Evolutionary conservation across 495 filamentous ascomycete genomes (phyloP), one percentile per base, ranked within the genome.

Genomic region (Aspergillus steynii): DNA sequence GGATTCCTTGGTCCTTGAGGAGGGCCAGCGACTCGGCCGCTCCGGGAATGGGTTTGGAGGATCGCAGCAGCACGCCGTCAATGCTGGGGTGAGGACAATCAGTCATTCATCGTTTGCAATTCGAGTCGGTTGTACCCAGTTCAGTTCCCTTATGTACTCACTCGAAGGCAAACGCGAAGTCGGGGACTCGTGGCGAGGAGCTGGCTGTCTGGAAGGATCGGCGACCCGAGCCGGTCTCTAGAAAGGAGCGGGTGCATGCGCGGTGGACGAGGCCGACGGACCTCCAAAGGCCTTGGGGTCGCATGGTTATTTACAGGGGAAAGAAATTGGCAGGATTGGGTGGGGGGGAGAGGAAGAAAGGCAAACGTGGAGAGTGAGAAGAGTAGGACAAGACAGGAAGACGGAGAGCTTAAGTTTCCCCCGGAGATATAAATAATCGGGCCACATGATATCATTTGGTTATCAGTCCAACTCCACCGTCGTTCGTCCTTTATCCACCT

Each of bases 41-140:
- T 34, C 87, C 86, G n/a, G 93, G 88, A 37, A 96, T 86, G 8
- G 93, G 88, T 56, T 84, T 85, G 0, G 88, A 85, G 63, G 88
- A 86, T 69, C 93, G 92, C n/a, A 97, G 82, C 25, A 99, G 88
- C 29, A 99, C 96, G 61, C 96, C 96, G 71, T 99, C 95, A 68
- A 98, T 96, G 72, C 92, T 96, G 55, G 12, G 29, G 9, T 20
- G 20, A 8, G 32, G 0, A 31, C 27, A 14, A 28, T 29, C 12
- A 31, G 29, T 15, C 31, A 51, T 63, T 50, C 55, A 50, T 29
- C n/a, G 20, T 20, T 29, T 49, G 48, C 8, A 37, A 28, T 37
- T 50, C 48, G 59, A 52, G 29, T 27, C 12, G 56, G 29, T 47
- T 1, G 50, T 25, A 42, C 48, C 46, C 29, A 29, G 15, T 55